phyloP scores from a whole-genome alignment of 805 yeast genomes.

The Henningerozyma blattae region DNA sequence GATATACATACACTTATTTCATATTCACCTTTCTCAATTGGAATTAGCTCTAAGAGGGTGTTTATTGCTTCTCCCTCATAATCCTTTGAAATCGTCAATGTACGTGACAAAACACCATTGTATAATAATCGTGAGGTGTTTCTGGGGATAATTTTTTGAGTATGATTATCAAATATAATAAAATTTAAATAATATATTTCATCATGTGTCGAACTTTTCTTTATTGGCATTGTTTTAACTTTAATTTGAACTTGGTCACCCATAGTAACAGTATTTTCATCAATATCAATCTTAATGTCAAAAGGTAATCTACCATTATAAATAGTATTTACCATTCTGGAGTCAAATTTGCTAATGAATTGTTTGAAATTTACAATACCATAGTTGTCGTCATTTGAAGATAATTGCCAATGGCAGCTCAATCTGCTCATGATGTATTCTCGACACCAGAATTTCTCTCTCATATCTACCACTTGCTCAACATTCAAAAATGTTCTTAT shows the following conservation, averaged over 20 bases:
- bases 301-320: conserved; percentile 13
- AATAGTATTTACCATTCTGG: conserved; percentile 12
- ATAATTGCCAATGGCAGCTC: conserved; percentile 50
- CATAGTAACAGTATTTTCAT: conserved; percentile 3
- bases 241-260: conserved; percentile 9
- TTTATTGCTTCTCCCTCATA: conserved; percentile 30
- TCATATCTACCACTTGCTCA: conserved; percentile 44
- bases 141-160: conserved; percentile 13
- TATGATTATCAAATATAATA: conserved; percentile 14
- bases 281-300: conserved; percentile 7
- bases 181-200: conserved; percentile 4
- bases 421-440: conserved; percentile 47
- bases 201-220: not conserved
- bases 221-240: conserved; percentile 6
- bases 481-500: conserved; percentile 37
- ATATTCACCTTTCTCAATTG: conserved; percentile 67
- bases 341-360: conserved; percentile 16
- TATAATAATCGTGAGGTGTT: conserved; percentile 48
- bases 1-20: conserved; percentile 49
- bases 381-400: conserved; percentile 4
- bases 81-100: conserved; percentile 31
- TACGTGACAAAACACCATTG: conserved; percentile 54
- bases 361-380: conserved; percentile 19
- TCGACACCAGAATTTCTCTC: conserved; percentile 73
- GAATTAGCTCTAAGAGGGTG: conserved; percentile 42